Conservation (phyloP, 1,284 basidiomycete genomes). For the Ceratobasidium sp. region DNA sequence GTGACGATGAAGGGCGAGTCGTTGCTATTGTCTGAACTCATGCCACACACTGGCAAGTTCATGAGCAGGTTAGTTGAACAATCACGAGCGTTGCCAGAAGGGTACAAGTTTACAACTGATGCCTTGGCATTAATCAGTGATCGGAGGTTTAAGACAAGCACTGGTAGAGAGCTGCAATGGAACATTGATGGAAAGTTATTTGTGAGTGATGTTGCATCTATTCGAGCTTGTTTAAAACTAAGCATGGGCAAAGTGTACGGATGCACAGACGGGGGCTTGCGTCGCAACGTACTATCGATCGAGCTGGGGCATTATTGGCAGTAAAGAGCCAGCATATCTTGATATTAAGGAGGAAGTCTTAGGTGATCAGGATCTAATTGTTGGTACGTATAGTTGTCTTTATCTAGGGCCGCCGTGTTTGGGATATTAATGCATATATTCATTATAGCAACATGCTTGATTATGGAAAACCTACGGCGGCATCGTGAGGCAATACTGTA, state of each 20-base stretch:
- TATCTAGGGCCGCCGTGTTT: neutral
- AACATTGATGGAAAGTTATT: constrained; percentile 20
- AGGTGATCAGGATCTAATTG: constrained; percentile 12
- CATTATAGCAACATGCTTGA: constrained; percentile 3
- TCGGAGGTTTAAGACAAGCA: constrained; percentile 11
- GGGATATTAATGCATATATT: neutral
- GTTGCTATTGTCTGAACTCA: neutral
- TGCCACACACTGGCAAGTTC: constrained; percentile 1
- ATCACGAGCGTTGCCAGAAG: neutral
- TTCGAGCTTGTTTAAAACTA: neutral
- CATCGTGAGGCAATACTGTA: constrained; percentile 15
- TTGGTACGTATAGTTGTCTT: constrained; percentile 5
- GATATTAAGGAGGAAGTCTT: constrained; percentile 2
- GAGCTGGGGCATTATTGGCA: constrained; percentile 21
- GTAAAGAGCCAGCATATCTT: constrained; percentile 16
- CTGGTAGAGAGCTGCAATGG: constrained; percentile 11
- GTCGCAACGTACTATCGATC: constrained; percentile 20
- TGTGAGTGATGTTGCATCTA: neutral
- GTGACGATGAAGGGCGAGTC: constrained; percentile 13
- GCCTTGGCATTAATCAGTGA: neutral
- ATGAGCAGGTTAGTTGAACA: constrained; percentile 13
- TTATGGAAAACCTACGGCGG: constrained; percentile 14
- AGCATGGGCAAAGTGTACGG: neutral
- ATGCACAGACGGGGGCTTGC: neutral
- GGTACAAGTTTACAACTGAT: too few relatives aligned